phyloP scores from a whole-genome alignment of 2,329 filamentous ascomycete species.

The Periconia macrospinosa region DNA sequence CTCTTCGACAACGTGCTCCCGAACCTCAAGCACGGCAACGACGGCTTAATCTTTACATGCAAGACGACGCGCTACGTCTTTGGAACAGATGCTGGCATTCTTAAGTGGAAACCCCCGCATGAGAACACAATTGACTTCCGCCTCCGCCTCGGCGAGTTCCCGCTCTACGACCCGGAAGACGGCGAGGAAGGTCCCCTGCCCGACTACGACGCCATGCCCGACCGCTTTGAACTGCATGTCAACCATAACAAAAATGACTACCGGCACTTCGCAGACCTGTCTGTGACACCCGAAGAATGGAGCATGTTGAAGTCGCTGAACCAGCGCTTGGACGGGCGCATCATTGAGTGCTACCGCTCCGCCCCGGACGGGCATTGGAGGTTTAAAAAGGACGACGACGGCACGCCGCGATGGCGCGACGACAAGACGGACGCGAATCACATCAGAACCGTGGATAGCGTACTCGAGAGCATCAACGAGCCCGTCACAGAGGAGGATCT shows the following conservation, averaged over 20 bases:
- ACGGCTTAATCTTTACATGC: slow-evolving; percentile 98
- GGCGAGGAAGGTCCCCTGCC: slow-evolving; percentile 65
- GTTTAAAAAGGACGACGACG: slow-evolving; percentile 57
- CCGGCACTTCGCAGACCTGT: slow-evolving; percentile 64
- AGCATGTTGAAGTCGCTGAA: slow-evolving; percentile 72
- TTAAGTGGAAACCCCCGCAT: slow-evolving; percentile 96
- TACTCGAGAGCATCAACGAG: slow-evolving; percentile 87
- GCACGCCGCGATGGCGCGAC: slow-evolving; percentile 77
- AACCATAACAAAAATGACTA: slow-evolving; percentile 68
- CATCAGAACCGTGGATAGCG: slow-evolving; percentile 78
- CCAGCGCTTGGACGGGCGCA: slow-evolving; percentile 78
- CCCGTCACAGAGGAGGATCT: slow-evolving; percentile 83
- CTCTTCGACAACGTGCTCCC: slow-evolving; percentile 90
- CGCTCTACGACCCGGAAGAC: slow-evolving; percentile 68
- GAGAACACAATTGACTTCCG: slow-evolving; percentile 97
- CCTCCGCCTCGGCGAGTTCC: slow-evolving; percentile 73
- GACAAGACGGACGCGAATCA: slow-evolving; percentile 94
- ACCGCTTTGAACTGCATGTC: slow-evolving; percentile 68
- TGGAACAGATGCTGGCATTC: slow-evolving; percentile 88
- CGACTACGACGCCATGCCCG: slow-evolving; percentile 80
- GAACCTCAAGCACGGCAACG: slow-evolving; percentile 85
- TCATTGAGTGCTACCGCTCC: slow-evolving; percentile 90
- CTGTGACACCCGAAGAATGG: slow-evolving; percentile 79
- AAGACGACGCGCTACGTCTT: slow-evolving; percentile 77
- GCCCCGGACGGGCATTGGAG: slow-evolving; percentile 71